Conservation (phyloP, 805 yeast species). For the Candida pseudoglaebosa region DNA sequence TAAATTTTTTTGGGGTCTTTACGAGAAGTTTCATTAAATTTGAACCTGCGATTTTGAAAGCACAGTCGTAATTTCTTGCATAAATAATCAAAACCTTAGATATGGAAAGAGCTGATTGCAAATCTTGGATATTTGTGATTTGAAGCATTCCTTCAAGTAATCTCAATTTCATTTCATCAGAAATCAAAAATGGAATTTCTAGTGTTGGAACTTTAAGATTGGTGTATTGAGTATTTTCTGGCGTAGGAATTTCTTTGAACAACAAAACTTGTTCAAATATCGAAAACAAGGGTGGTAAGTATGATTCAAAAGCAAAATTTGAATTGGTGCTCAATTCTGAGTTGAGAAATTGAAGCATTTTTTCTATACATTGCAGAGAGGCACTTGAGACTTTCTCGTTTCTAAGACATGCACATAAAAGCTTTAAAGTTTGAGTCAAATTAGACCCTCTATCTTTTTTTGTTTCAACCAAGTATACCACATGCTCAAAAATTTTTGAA, state of each 20-base stretch:
- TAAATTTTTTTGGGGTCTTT: not conserved
- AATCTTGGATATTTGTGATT: conserved; percentile 36
- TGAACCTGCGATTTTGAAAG: conserved; percentile 42
- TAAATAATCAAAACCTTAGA: conserved; percentile 54
- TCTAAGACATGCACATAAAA: conserved; percentile 12
- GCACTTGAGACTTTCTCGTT: conserved; percentile 10
- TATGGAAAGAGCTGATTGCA: conserved; percentile 48
- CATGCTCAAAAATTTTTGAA: conserved; percentile 9
- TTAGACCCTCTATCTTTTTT: conserved; percentile 8
- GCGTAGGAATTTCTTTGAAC: conserved; percentile 46
- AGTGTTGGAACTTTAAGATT: conserved; percentile 8
- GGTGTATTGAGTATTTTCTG: conserved; percentile 26
- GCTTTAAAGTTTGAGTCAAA: conserved; percentile 11
- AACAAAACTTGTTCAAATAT: conserved; percentile 55
- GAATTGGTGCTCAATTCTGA: conserved; percentile 21
- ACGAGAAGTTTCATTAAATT: conserved; percentile 36
- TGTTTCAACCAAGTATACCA: conserved; percentile 10
- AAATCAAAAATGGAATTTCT: conserved; percentile 15
- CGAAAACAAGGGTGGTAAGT: conserved; percentile 57
- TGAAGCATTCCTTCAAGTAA: conserved; percentile 44
- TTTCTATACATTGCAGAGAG: conserved; percentile 17
- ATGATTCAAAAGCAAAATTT: conserved; percentile 33
- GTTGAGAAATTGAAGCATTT: conserved; percentile 34
- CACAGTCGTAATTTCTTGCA: conserved; percentile 41
- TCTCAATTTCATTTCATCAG: conserved; percentile 15